Evolutionary conservation across 768 basidiomycete genomes (phyloP).

Genomic region (Boletus vinaceobasis): DNA sequence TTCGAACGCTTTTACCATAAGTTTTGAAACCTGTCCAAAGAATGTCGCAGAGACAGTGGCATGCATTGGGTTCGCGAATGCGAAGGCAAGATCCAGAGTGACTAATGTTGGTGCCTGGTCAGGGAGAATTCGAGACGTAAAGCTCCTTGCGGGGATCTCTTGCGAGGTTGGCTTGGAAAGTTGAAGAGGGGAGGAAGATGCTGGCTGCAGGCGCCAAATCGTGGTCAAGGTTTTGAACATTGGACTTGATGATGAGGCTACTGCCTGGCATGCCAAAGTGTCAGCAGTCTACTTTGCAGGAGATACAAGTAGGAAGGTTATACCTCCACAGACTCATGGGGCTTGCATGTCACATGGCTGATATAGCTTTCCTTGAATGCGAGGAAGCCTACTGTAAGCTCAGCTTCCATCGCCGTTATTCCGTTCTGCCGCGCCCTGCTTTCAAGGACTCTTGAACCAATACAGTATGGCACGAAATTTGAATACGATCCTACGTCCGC

Average conservation of each 20-base stretch:
- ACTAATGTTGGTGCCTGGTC: constrained; percentile 65
- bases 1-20: constrained; percentile 94
- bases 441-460: constrained; percentile 59
- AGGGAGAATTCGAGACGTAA: neutral
- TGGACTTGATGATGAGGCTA: constrained; percentile 65
- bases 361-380: constrained; percentile 84
- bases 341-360: constrained; percentile 77
- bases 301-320: neutral
- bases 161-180: constrained; percentile 21
- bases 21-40: constrained; percentile 79
- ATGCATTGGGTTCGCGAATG: constrained; percentile 85
- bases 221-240: constrained; percentile 72
- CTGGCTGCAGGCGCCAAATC: constrained; percentile 70
- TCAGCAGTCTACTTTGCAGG: constrained; percentile 4
- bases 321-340: constrained; percentile 74
- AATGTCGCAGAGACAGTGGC: constrained; percentile 80
- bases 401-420: constrained; percentile 65
- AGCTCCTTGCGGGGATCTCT: neutral
- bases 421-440: constrained; percentile 28
- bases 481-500: constrained; percentile 85
- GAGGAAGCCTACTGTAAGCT: constrained; percentile 86
- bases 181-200: constrained; percentile 41
- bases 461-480: constrained; percentile 87
- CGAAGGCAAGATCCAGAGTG: constrained; percentile 78
- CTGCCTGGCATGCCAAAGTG: constrained; percentile 46